Evolutionary conservation across 2,329 filamentous ascomycete genomes (phyloP).

Genomic region (Xylariaceae sp.): DNA sequence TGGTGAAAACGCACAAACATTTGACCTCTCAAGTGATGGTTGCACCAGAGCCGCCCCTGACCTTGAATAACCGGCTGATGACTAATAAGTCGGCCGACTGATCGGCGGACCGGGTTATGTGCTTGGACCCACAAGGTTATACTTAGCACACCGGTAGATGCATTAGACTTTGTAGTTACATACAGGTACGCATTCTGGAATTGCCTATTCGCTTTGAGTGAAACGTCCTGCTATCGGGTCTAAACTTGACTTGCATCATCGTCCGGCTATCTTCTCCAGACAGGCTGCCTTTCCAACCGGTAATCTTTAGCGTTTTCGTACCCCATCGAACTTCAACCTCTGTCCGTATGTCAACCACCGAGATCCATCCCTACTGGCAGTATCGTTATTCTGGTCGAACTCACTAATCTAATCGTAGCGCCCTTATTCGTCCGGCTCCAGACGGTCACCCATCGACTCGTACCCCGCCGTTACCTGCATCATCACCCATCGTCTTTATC

Average conservation of each 20-base stretch:
- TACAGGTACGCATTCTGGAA: not conserved
- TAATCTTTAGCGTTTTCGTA: conserved; percentile 4
- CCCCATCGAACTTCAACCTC: not conserved
- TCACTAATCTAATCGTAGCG: conserved; percentile 2
- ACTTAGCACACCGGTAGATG: not conserved
- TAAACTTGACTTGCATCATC: conserved; percentile 23
- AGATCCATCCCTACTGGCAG: not conserved
- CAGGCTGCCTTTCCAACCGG: not conserved
- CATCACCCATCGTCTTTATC: not conserved
- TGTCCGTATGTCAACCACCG: not conserved
- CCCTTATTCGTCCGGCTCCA: conserved; percentile 1
- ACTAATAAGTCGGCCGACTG: conserved; percentile 2
- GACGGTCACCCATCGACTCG: conserved; percentile 14
- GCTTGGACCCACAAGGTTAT: not conserved
- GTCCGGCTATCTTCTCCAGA: conserved; percentile 2
- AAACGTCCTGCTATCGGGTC: not conserved
- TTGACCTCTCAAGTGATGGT: not conserved
- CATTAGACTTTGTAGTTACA: not conserved
- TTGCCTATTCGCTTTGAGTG: not conserved
- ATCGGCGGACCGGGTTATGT: conserved; percentile 7
- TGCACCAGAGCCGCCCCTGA: not conserved
- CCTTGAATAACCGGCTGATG: not conserved
- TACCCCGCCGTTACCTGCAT: conserved; percentile 23
- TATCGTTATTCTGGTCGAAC: conserved; percentile 1
- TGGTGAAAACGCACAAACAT: not conserved